Conservation (phyloP, 352 stramenopile species). For the Globisporangium okanoganense region DNA sequence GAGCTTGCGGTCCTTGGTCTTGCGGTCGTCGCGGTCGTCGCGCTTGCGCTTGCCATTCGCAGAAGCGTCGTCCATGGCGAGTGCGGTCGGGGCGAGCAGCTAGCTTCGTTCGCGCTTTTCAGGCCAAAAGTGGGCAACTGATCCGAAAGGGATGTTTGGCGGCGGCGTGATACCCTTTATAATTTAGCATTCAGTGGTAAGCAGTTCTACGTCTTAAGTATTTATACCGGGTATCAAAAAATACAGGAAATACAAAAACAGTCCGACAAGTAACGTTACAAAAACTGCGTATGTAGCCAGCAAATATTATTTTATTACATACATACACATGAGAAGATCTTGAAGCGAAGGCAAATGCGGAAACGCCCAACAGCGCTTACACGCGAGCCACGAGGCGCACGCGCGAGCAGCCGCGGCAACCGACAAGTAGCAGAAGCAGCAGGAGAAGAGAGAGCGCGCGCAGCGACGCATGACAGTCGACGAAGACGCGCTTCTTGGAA, state of each 20-base stretch:
- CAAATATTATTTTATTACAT: neutral
- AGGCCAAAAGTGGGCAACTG: conserved; percentile 1
- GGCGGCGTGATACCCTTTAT: neutral
- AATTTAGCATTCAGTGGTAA: neutral
- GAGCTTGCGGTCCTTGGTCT: conserved; percentile 34
- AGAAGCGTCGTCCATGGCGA: conserved; percentile 18
- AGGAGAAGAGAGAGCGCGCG: neutral
- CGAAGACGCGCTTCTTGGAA: neutral
- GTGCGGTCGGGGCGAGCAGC: neutral
- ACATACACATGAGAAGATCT: conserved; percentile 1
- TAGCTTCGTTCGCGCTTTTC: conserved; percentile 7
- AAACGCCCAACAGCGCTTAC: neutral
- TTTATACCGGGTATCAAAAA: neutral
- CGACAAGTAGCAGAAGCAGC: neutral
- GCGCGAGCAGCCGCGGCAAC: neutral
- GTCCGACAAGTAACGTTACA: too few relatives aligned
- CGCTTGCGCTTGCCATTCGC: conserved; percentile 59
- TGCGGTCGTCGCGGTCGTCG: conserved; percentile 45
- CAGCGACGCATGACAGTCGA: conserved; percentile 5
- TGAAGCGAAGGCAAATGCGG: conserved; percentile 8
- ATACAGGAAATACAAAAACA: neutral
- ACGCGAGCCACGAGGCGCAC: conserved; percentile 2
- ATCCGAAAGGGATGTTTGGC: neutral
- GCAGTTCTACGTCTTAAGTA: neutral
- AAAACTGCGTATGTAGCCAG: too few relatives aligned